These are phyloP conservation scores for Passiflora organensis DNA, from an alignment of 345 rosid genomes.

Conservation along the genomic window DNA sequence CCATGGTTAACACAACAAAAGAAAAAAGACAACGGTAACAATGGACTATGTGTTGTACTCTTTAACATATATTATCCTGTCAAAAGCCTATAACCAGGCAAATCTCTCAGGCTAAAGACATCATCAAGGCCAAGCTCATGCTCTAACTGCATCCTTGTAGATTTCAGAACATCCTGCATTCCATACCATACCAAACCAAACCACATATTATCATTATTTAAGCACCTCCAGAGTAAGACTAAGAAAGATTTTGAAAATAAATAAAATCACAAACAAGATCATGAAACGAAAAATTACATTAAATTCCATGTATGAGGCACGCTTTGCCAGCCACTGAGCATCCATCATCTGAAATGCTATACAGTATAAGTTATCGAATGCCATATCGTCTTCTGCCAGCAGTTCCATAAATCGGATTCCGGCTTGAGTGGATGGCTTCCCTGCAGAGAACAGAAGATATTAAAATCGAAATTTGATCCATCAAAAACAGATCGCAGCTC, in stretches of 20 bases:
- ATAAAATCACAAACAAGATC: no score
- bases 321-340: slow-evolving; percentile 91
- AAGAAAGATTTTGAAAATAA: no score
- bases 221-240: no score
- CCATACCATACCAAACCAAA: no score
- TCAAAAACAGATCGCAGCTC: no score
- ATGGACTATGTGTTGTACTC: background rate
- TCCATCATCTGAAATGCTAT: slow-evolving; percentile 86
- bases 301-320: slow-evolving; percentile 90
- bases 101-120: slow-evolving; percentile 54
- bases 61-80: slow-evolving; percentile 22
- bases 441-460: no score
- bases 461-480: no score
- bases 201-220: background rate
- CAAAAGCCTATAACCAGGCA: slow-evolving; percentile 66
- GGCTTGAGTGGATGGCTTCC: slow-evolving; percentile 61
- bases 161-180: slow-evolving; percentile 81
- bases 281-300: slow-evolving; percentile 62
- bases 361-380: slow-evolving; percentile 80
- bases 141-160: slow-evolving; percentile 70
- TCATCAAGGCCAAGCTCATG: slow-evolving; percentile 70
- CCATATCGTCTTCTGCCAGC: slow-evolving; percentile 68
- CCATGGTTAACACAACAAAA: background rate
- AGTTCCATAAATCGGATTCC: slow-evolving; percentile 62
- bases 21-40: no score